Evolutionary conservation across 352 stramenopile genomes (phyloP).

Genomic region (Globisporangium splendens): DNA sequence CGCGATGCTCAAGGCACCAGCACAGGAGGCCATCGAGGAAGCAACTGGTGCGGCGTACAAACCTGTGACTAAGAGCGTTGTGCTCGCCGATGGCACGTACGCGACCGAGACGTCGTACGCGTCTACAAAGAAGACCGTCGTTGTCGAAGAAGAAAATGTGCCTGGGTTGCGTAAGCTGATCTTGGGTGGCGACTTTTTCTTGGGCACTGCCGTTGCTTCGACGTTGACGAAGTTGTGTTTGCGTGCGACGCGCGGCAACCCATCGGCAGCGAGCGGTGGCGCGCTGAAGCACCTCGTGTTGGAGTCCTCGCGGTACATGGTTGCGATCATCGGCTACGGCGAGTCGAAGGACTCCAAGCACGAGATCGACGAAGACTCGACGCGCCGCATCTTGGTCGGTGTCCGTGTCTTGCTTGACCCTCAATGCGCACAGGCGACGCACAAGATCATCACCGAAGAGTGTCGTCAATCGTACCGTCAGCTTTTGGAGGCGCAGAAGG

Average conservation of each 20-base stretch:
- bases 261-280: constrained; percentile 36
- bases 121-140: constrained; percentile 33
- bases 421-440: constrained; percentile 50
- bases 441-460: constrained; percentile 77
- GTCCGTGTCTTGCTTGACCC: constrained; percentile 94
- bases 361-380: constrained; percentile 92
- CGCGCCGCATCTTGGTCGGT: constrained; percentile 94
- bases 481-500: constrained; percentile 74
- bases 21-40: constrained; percentile 10
- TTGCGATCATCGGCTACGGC: constrained; percentile 66
- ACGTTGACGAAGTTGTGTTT: constrained; percentile 97
- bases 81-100: constrained; percentile 99
- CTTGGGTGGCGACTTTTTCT: constrained; percentile 95
- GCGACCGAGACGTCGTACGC: constrained; percentile 95
- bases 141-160: constrained; percentile 62
- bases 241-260: constrained; percentile 64
- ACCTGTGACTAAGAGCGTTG: constrained; percentile 96
- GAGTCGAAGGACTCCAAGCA: constrained; percentile 76
- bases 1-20: constrained; percentile 44
- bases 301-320: constrained; percentile 72
- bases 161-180: constrained; percentile 87
- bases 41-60: constrained; percentile 66
- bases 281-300: constrained; percentile 69
- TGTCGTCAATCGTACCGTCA: constrained; percentile 75
- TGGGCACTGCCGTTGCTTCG: constrained; percentile 90